Conservation (phyloP, 2,329 filamentous ascomycete species). For the Phaeosphaeria sp. region DNA sequence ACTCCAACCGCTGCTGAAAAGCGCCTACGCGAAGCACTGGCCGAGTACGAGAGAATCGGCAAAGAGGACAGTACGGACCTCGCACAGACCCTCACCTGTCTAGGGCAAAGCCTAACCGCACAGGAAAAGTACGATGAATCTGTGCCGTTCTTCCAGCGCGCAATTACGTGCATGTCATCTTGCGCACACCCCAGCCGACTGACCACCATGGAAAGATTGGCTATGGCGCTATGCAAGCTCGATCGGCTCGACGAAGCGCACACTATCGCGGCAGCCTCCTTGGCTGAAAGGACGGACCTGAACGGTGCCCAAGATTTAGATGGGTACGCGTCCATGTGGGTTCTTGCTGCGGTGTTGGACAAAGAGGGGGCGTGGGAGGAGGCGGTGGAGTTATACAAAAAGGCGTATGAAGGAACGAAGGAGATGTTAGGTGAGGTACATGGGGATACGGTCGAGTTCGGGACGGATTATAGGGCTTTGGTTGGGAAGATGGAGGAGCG, state of each 20-base stretch:
- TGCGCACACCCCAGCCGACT: background rate
- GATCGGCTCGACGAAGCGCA: background rate
- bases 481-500: background rate
- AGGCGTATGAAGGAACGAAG: background rate
- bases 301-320: background rate
- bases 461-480: background rate
- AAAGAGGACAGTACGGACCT: background rate
- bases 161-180: no score
- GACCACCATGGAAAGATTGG: background rate
- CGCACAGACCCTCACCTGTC: background rate
- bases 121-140: background rate
- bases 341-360: background rate
- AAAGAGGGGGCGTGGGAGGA: background rate
- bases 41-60: background rate
- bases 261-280: background rate
- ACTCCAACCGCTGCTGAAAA: background rate
- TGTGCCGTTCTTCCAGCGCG: background rate
- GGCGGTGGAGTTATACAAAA: background rate
- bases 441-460: background rate
- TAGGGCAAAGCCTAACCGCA: background rate
- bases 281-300: background rate
- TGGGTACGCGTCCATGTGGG: background rate
- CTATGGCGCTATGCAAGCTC: background rate
- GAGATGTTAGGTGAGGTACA: background rate
- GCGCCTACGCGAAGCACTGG: background rate